A percentile compares a stretch with the other conserved stretches of the same genome.
Conservation (phyloP, 306 rosid genomes). For the Acacia confusa region DNA sequence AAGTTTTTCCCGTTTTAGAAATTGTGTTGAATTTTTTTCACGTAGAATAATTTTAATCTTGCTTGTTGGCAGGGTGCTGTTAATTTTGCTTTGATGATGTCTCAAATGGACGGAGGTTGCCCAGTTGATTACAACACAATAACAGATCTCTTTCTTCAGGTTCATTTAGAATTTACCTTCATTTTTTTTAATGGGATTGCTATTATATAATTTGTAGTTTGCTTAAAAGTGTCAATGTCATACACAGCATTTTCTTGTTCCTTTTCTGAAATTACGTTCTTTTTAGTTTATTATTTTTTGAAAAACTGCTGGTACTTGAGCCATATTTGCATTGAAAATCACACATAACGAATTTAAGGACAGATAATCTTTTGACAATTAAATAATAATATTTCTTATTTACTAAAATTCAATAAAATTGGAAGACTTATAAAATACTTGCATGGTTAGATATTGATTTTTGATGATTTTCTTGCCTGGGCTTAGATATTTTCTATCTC, state of each 20-base stretch:
- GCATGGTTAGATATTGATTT: conserved; percentile 12
- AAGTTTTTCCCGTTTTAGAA: conserved; percentile 2
- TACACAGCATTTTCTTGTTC: conserved; percentile 6
- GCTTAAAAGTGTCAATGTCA: neutral
- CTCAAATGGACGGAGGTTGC: conserved; percentile 99
- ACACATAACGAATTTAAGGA: neutral
- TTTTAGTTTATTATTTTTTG: neutral
- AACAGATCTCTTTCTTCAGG: conserved; percentile 97
- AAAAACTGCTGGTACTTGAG: neutral
- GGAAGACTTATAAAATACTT: neutral
- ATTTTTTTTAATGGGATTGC: conserved; percentile 1
- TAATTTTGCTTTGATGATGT: conserved; percentile 96
- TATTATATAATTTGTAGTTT: conserved; percentile 3
- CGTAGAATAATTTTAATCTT: conserved; percentile 14
- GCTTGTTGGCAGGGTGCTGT: conserved; percentile 79
- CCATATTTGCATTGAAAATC: neutral
- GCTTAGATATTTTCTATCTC: neutral
- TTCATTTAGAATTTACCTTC: conserved; percentile 36
- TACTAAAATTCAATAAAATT: neutral
- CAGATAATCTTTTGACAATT: neutral
- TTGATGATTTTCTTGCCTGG: conserved; percentile 15
- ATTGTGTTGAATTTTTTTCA: neutral
- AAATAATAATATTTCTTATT: neutral
- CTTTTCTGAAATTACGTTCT: neutral
- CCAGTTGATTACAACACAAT: conserved; percentile 94